Conservation (phyloP, 169 alveolate species). For the Neospora caninum region DNA sequence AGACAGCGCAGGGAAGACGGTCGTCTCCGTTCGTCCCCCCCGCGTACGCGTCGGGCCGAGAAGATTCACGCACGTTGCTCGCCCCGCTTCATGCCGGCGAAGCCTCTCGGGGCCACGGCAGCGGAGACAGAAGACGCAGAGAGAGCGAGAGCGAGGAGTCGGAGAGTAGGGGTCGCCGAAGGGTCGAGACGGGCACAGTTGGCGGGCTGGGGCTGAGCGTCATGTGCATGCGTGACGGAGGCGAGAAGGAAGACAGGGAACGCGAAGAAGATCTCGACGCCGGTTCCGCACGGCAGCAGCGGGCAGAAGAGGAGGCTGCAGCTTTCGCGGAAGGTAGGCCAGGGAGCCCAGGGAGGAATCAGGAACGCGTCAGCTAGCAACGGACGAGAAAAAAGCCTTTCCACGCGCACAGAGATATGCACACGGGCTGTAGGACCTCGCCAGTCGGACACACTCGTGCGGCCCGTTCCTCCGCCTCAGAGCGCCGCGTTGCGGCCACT, state of each 20-base stretch:
- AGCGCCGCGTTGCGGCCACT: no score
- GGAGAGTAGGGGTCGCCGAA: background rate
- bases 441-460: no score
- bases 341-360: background rate
- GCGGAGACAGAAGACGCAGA: background rate
- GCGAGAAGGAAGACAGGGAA: background rate
- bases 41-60: no score
- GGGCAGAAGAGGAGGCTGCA: background rate
- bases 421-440: no score
- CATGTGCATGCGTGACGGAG: background rate
- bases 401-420: no score
- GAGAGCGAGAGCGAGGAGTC: background rate
- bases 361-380: background rate
- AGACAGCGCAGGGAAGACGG: no score
- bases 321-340: conserved; percentile 4
- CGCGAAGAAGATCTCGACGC: conserved; percentile 1
- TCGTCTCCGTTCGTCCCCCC: no score
- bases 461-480: no score
- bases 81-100: no score
- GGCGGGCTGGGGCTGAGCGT: background rate
- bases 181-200: background rate
- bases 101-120: background rate
- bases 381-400: background rate
- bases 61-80: no score
- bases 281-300: background rate